Evolutionary conservation across 345 rosid genomes (phyloP).

Genomic region (Brassica nigra): DNA sequence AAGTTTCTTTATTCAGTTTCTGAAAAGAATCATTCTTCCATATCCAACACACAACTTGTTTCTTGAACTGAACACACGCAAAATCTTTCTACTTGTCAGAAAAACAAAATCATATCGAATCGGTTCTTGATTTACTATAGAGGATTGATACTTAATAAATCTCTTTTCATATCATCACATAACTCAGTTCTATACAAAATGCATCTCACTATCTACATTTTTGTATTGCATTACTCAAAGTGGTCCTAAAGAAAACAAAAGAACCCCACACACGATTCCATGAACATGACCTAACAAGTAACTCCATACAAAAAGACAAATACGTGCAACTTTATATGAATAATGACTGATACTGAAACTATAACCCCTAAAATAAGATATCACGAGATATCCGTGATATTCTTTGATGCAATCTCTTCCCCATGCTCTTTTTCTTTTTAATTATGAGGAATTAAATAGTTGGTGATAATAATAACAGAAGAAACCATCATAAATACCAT

Average conservation of each 20-base stretch:
- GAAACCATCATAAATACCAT: conserved; percentile 37
- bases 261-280: conserved; percentile 26
- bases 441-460: conserved; percentile 19
- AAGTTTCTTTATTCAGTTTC: conserved; percentile 29
- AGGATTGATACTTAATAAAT: conserved; percentile 21
- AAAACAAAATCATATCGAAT: conserved; percentile 26
- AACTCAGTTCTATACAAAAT: conserved; percentile 9
- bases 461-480: conserved; percentile 28
- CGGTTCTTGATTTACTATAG: conserved; percentile 26
- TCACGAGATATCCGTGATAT: conserved; percentile 74
- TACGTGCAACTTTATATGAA: conserved; percentile 23
- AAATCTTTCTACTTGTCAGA: conserved; percentile 15
- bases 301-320: conserved; percentile 28
- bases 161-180: conserved; percentile 17
- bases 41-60: conserved; percentile 26
- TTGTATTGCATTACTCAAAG: conserved; percentile 7
- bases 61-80: conserved; percentile 22
- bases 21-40: conserved; percentile 33
- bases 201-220: not conserved
- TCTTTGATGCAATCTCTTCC: conserved; percentile 42
- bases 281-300: conserved; percentile 37
- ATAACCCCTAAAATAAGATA: conserved; percentile 48
- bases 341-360: conserved; percentile 48
- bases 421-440: conserved; percentile 5
- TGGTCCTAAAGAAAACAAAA: conserved; percentile 32